phyloP scores from a whole-genome alignment of 768 basidiomycete genomes.

The Termitomyces sp. region DNA sequence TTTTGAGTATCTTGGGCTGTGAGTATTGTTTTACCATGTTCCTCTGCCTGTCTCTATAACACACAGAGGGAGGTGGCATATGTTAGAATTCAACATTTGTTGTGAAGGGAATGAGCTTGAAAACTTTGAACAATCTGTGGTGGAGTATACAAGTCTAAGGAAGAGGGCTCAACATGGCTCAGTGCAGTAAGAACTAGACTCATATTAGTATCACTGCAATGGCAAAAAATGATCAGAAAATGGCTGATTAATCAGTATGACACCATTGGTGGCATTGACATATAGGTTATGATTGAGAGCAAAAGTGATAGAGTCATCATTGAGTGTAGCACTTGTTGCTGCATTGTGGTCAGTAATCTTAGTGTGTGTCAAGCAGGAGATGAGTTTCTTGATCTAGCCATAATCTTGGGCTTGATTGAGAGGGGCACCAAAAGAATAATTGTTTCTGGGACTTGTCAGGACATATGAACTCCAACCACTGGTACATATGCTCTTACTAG shows the following conservation, averaged over 20 bases:
- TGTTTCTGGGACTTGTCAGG: conserved; percentile 38
- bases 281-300: conserved; percentile 71
- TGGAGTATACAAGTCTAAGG: conserved; percentile 67
- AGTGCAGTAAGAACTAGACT: conserved; percentile 74
- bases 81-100: conserved; percentile 91
- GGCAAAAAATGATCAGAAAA: not conserved
- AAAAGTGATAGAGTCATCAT: conserved; percentile 65
- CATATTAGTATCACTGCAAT: not conserved
- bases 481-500: conserved; percentile 35
- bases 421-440: conserved; percentile 79
- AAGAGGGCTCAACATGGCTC: conserved; percentile 72
- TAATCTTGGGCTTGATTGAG: conserved; percentile 72
- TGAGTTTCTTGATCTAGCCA: conserved; percentile 79
- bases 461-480: conserved; percentile 20
- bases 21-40: no score
- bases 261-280: conserved; percentile 87
- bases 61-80: conserved; percentile 31
- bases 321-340: conserved; percentile 79
- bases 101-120: conserved; percentile 84
- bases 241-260: conserved; percentile 66
- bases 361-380: conserved; percentile 79
- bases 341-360: conserved; percentile 63
- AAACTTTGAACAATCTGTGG: conserved; percentile 63
- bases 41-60: no score
- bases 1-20: no score